Conservation (phyloP, 2,329 filamentous ascomycete species). For the Arthrobotrys conoides region DNA sequence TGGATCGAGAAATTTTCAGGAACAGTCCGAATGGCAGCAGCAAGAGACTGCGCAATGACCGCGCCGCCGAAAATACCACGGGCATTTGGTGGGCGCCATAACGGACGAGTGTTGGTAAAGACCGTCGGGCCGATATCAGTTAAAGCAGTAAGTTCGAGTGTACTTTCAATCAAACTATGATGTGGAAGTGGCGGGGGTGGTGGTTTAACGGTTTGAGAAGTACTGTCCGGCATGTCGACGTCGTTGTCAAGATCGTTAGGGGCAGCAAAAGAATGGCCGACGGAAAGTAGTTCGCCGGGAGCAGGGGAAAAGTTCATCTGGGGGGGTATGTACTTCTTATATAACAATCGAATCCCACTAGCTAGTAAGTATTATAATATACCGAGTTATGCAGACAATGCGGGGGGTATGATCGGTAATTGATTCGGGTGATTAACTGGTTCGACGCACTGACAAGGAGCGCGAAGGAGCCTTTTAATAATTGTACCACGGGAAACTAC, state of each 20-base stretch:
- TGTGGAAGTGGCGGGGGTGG: constrained; percentile 52
- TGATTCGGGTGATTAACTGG: constrained; percentile 4
- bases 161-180: constrained; percentile 62
- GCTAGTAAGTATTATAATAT: neutral
- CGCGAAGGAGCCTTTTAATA: neutral
- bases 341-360: constrained; percentile 5
- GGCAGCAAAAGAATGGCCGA: constrained; percentile 57
- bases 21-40: constrained; percentile 90
- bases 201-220: constrained; percentile 56
- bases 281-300: constrained; percentile 56
- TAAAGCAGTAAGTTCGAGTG: constrained; percentile 61
- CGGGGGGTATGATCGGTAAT: neutral
- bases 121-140: constrained; percentile 73
- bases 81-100: constrained; percentile 85
- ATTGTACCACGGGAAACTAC: constrained; percentile 21
- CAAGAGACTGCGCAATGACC: constrained; percentile 91
- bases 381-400: neutral
- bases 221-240: constrained; percentile 55
- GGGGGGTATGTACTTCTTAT: constrained; percentile 18
- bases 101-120: constrained; percentile 91
- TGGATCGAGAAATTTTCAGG: constrained; percentile 84
- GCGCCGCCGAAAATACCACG: constrained; percentile 94
- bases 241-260: constrained; percentile 35
- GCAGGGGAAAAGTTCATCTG: constrained; percentile 52
- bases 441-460: constrained; percentile 11